A percentile compares a stretch with the other conserved stretches of the same genome.
Conservation (phyloP, 2,329 filamentous ascomycete genomes). For the Colletotrichum lentis region DNA sequence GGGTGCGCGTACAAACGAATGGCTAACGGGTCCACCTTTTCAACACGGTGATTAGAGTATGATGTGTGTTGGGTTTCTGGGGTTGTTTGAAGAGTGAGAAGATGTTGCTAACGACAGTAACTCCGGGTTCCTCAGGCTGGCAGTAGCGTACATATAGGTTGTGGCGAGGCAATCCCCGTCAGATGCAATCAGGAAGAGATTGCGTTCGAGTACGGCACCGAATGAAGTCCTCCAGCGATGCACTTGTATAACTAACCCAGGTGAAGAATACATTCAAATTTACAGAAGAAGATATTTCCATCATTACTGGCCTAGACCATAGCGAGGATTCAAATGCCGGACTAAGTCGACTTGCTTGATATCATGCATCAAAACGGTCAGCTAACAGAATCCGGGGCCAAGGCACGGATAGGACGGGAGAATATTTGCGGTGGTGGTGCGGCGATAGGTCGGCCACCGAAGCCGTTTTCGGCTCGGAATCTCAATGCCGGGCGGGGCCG, state of each 20-base stretch:
- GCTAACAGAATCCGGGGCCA: neutral
- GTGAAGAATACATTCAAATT: no score
- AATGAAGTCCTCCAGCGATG: neutral
- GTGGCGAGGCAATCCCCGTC: neutral
- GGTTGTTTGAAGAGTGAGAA: neutral
- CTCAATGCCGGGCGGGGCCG: slow-evolving; percentile 11
- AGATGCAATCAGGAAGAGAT: neutral
- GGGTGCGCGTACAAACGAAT: neutral
- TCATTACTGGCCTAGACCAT: no score
- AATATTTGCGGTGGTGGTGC: neutral
- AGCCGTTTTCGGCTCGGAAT: neutral
- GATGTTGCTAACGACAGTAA: neutral
- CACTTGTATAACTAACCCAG: neutral
- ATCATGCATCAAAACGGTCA: neutral
- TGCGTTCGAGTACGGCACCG: neutral
- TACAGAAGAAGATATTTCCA: no score
- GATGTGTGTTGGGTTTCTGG: neutral
- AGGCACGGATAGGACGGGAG: slow-evolving; percentile 2
- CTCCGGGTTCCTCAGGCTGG: neutral
- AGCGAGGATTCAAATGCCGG: neutral
- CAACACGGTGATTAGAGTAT: no score
- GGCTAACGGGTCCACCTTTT: neutral
- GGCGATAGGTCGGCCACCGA: neutral
- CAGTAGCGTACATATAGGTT: neutral
- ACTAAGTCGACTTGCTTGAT: neutral